These are phyloP conservation scores for Aspergillus chevalieri DNA, from an alignment of 2,329 filamentous ascomycete species.

Conservation along the genomic window DNA sequence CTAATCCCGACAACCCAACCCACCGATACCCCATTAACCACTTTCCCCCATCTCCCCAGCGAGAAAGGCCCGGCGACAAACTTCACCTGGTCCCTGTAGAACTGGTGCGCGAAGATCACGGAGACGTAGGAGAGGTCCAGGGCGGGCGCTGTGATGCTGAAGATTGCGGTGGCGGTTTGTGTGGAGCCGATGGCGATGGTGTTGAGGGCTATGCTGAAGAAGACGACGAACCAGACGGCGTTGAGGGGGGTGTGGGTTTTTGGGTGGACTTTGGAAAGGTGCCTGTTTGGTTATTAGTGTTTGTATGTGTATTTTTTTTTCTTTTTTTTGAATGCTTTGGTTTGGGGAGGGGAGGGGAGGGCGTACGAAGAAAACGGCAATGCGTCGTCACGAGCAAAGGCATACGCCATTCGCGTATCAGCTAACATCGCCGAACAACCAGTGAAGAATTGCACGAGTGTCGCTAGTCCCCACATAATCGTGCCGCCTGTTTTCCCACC, in stretches of 20 bases:
- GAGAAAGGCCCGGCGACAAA: conserved; percentile 55
- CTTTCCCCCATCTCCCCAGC: conserved; percentile 50
- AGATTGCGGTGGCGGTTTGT: conserved; percentile 44
- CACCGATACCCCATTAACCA: conserved; percentile 53
- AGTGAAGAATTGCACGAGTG: conserved; percentile 61
- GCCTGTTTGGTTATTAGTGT: conserved; percentile 24
- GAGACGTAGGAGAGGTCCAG: conserved; percentile 53
- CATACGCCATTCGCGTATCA: conserved; percentile 58
- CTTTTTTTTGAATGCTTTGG: too few relatives aligned
- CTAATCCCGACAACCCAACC: conserved; percentile 59
- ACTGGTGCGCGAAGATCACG: conserved; percentile 53
- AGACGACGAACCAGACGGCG: conserved; percentile 58
- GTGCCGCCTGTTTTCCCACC: conserved; percentile 53
- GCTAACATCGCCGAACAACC: conserved; percentile 59
- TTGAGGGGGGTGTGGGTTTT: conserved; percentile 56
- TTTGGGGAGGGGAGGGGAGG: conserved; percentile 1
- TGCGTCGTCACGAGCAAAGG: conserved; percentile 54
- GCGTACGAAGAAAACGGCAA: conserved; percentile 54
- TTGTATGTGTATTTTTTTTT: neutral
- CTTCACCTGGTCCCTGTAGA: conserved; percentile 47
- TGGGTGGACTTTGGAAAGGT: conserved; percentile 49
- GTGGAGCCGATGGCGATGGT: conserved; percentile 43
- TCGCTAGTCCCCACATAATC: conserved; percentile 56
- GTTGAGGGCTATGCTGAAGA: conserved; percentile 49
- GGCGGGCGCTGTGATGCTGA: conserved; percentile 49